A percentile compares a stretch with the other conserved stretches of the same genome.
Evolutionary conservation across 2,329 filamentous ascomycete genomes (phyloP).

Genomic region (Celoporthe dispersa): DNA sequence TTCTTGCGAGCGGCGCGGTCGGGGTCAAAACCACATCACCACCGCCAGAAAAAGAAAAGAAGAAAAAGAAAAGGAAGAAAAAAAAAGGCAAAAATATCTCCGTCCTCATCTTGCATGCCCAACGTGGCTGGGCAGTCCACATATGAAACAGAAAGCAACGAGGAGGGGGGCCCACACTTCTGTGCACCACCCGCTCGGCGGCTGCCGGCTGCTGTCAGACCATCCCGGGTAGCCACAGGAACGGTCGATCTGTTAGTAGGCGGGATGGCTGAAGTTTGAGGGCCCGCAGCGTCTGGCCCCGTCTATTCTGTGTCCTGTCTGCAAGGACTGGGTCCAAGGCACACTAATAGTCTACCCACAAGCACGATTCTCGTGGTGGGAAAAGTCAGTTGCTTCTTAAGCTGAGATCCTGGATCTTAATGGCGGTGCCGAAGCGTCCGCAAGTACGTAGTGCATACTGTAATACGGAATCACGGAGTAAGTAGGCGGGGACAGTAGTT

Average conservation of each 20-base stretch:
- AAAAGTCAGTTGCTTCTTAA: background rate
- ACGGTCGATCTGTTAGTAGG: background rate
- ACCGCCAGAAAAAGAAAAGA: background rate
- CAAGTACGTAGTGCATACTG: background rate
- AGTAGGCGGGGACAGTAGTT: background rate
- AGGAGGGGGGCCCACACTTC: background rate
- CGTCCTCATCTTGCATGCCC: background rate
- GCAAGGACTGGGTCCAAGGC: background rate
- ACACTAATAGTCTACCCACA: background rate
- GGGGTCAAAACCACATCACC: background rate
- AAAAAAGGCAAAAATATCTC: background rate
- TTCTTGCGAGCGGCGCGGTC: background rate
- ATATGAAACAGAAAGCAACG: background rate
- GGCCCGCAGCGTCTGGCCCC: background rate
- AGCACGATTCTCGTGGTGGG: background rate
- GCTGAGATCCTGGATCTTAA: background rate
- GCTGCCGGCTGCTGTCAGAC: slow-evolving; percentile 17
- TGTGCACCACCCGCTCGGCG: slow-evolving; percentile 13
- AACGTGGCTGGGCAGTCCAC: slow-evolving; percentile 6
- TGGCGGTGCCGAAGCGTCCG: background rate
- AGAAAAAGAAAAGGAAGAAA: background rate
- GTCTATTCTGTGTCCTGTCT: background rate
- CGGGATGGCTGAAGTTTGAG: background rate
- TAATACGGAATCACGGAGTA: background rate
- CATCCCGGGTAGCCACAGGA: slow-evolving; percentile 4